These are phyloP conservation scores for Halophytophthora polymorphica DNA, from an alignment of 352 stramenopile genomes.

Conservation along the genomic window DNA sequence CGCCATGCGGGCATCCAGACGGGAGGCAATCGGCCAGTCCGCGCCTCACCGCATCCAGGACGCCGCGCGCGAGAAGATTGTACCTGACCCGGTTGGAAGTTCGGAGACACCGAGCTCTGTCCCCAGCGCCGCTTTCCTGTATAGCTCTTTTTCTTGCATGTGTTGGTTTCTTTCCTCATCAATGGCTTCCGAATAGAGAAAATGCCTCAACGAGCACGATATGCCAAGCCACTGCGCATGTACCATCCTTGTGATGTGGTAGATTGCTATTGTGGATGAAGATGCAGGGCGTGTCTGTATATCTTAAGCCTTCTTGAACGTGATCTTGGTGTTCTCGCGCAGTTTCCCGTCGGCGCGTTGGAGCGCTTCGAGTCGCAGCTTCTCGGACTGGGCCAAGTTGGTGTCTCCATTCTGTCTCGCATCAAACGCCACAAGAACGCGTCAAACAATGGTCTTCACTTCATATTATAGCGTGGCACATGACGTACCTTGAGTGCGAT, in stretches of 20 bases:
- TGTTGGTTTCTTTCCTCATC: constrained; percentile 18
- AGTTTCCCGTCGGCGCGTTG: constrained; percentile 56
- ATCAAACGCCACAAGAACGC: neutral
- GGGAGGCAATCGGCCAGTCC: neutral
- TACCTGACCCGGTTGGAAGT: neutral
- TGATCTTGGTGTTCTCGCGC: constrained; percentile 15
- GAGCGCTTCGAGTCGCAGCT: constrained; percentile 66
- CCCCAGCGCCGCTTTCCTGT: too few relatives aligned
- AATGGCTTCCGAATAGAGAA: constrained; percentile 30
- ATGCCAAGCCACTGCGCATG: too few relatives aligned
- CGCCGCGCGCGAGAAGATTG: neutral
- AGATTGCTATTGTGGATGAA: neutral
- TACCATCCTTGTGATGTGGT: neutral
- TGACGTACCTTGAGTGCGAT: constrained; percentile 42
- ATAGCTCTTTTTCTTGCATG: constrained; percentile 22
- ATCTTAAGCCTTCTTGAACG: too few relatives aligned
- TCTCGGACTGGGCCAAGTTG: constrained; percentile 56
- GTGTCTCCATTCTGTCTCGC: constrained; percentile 40
- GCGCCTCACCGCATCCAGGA: neutral
- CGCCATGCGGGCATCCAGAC: constrained; percentile 4
- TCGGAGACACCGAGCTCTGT: neutral
- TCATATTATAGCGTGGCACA: neutral
- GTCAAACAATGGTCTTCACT: neutral
- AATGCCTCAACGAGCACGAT: constrained; percentile 3
- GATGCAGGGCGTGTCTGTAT: too few relatives aligned